Base-by-base conservation (phyloP, 306 rosid genomes). In the Ammopiptanthus mongolicus region DNA sequence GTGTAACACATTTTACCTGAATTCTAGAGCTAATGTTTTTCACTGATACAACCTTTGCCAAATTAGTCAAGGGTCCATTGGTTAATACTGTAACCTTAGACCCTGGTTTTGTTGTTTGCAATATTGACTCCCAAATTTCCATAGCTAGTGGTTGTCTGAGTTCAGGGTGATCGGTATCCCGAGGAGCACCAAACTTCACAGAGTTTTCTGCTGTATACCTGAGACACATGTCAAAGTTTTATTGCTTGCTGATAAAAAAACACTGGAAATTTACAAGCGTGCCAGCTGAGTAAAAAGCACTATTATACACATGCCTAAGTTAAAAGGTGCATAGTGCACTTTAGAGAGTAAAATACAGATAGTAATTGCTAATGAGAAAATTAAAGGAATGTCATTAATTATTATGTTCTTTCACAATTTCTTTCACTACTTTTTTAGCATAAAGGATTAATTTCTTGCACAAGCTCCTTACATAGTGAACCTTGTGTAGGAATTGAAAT, bases 61-160 rank as follows among this genome's bases (percentile, higher is more conserved):
- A 85, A 86, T 83, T 92, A 58, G 99, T 95, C 78, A 95, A 83
- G 46, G 99, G 99, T 57, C 99, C 99, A 86, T 90, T 95, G 60
- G 97, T 90, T 50, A 95, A 82, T 21, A 95, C 81, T 48, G 93
- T 86, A 77, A 95, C 69, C 87, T 87, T 90, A n/a, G 92, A 81
- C 65, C 80, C 88, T 28, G 91, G 83, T 31, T 87, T 80, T 29
- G 78, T 23, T 82, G 85, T 65, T 68, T 78, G 77, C 82, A 89
- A 67, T 22, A 83, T 36, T 8, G 97, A 78, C 14, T 87, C 84
- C 97, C 97, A 95, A 84, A 92, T 75, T 83, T 95, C 97, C 78
- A 72, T 71, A 6, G 97, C 97, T 33, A 71, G 76, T 52, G 91
- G 82, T 46, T 92, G 99, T 75, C 97, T 87, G 41, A 85, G 96